Evolutionary conservation across 805 yeast genomes (phyloP), one percentile per base, ranked within the genome.

Genomic region (Wickerhamomyces chambardii): DNA sequence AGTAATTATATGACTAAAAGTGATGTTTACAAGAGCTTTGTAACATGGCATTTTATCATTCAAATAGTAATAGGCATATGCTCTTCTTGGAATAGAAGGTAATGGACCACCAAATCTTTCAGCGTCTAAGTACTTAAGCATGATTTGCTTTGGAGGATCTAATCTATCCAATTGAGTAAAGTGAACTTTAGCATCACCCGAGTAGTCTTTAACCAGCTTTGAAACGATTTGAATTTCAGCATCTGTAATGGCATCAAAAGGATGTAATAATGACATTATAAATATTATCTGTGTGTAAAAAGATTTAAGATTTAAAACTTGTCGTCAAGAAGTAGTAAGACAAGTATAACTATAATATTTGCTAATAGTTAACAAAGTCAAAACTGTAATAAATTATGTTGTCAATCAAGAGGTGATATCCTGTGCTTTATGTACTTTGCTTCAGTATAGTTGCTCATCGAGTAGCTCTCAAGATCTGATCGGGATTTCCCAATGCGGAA

Each of bases 131-230:
- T 68, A 83, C 48, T 67, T 72, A 42, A 75, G 50, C 80, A 84
- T 78, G 42, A 70, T 76, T 46, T 70, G 63, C 68, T 84, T 84
- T 41, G 94, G 89, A 25, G 95, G 95, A 52, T 84, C 94, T 32
- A 72, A 47, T 54, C 77, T 69, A 53, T 81, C 89, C 40, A 78
- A 59, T 54, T 75, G 83, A 34, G 72, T 66, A 55, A 80, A 80
- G 55, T 77, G 83, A 35, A 78, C 73, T 33, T 67, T 73, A 15
- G 60, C 50, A 24, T 72, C 72, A 15, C 74, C 66, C 51, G 71
- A 58, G 36, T 70, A 51, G 51, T 73, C 80, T 59, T 78, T 78
- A 58, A 78, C 61, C 40, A 78, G 65, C 56, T 75, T 74, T 34
- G 78, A 50, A 30, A 83, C 72, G 42, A 67, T 55, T 53, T 68